A percentile compares a stretch with the other conserved stretches of the same genome.
phyloP scores from a whole-genome alignment of 139 green algal species.

The Coccomyxa sp. region DNA sequence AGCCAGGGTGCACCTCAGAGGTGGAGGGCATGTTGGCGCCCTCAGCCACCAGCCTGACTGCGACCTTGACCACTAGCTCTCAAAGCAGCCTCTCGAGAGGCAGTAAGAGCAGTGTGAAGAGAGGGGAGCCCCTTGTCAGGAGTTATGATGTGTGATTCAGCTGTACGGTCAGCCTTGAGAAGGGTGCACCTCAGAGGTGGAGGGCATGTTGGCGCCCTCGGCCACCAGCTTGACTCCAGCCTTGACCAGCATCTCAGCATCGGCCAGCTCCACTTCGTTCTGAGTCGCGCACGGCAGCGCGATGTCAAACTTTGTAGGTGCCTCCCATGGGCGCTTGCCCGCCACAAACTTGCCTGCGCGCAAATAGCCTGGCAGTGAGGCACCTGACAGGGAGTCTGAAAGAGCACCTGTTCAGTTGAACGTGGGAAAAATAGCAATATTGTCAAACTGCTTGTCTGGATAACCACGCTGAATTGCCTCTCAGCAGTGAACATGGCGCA shows the following conservation, averaged over 20 bases:
- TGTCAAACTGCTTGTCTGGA: too few relatives aligned
- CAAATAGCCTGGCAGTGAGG: conserved; percentile 12
- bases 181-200: conserved; percentile 26
- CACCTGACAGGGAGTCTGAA: not conserved
- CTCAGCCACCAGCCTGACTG: conserved; percentile 64
- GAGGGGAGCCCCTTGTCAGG: too few relatives aligned
- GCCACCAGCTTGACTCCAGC: conserved; percentile 58
- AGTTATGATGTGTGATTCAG: too few relatives aligned
- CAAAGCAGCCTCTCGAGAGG: too few relatives aligned
- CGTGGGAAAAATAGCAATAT: too few relatives aligned
- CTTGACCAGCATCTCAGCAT: conserved; percentile 54
- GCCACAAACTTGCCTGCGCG: conserved; percentile 43
- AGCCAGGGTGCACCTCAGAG: conserved; percentile 10
- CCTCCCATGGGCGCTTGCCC: conserved; percentile 62
- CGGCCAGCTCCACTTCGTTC: conserved; percentile 54
- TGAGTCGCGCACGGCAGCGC: conserved; percentile 80
- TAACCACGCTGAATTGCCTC: too few relatives aligned
- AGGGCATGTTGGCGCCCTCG: conserved; percentile 88
- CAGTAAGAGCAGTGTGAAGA: too few relatives aligned
- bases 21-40: conserved; percentile 85
- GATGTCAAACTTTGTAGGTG: conserved; percentile 52
- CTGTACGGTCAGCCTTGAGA: too few relatives aligned
- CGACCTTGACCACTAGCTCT: conserved; percentile 59
- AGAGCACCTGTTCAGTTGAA: not conserved
- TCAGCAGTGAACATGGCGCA: too few relatives aligned